These are phyloP conservation scores for Leccinum variabile DNA, from an alignment of 1,284 basidiomycete species.

Conservation along the genomic window DNA sequence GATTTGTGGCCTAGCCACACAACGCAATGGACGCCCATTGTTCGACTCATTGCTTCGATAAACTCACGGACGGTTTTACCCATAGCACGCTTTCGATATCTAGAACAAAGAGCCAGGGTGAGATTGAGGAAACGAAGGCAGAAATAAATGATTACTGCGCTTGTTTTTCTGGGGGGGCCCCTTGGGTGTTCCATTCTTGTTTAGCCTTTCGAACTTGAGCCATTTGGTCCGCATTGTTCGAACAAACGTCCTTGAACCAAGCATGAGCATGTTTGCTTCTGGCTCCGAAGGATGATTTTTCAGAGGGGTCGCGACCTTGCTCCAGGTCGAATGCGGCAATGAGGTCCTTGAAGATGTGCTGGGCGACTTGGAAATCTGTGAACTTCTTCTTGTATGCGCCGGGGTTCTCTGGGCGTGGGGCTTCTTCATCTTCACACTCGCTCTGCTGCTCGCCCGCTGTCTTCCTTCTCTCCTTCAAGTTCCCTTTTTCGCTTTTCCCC, in stretches of 20 bases:
- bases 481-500: background rate
- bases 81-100: background rate
- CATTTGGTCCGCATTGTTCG: background rate
- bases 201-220: background rate
- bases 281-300: background rate
- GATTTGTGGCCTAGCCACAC: background rate
- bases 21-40: background rate
- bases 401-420: background rate
- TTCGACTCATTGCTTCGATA: background rate
- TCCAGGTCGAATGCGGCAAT: background rate
- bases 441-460: background rate
- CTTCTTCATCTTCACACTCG: background rate
- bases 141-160: background rate
- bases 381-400: background rate
- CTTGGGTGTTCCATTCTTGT: background rate
- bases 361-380: background rate
- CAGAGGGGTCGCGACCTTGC: background rate
- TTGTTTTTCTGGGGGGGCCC: background rate
- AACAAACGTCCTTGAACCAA: background rate
- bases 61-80: background rate
- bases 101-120: background rate
- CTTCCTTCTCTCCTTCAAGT: too few relatives aligned
- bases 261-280: background rate
- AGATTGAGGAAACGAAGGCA: background rate
- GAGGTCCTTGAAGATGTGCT: background rate